These are phyloP conservation scores for Diaporthe sp. DNA, from an alignment of 2,329 filamentous ascomycete genomes.

Conservation along the genomic window DNA sequence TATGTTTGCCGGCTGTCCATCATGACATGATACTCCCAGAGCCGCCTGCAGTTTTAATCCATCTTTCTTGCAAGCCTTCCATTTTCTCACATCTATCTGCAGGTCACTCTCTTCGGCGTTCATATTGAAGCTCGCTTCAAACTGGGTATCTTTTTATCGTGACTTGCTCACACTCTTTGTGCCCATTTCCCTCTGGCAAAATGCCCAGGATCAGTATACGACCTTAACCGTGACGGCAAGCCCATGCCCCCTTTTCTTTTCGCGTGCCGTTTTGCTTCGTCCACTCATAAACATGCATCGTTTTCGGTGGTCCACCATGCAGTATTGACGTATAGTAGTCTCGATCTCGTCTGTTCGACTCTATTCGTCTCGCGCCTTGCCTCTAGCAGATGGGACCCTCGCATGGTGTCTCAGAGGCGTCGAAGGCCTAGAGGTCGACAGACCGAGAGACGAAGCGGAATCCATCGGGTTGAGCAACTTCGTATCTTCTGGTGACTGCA, in stretches of 20 bases:
- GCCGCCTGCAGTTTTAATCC: neutral
- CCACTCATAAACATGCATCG: neutral
- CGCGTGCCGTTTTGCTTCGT: neutral
- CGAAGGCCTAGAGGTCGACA: slow-evolving; percentile 62
- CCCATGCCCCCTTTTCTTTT: neutral
- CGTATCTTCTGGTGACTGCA: slow-evolving; percentile 47
- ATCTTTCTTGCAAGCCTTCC: neutral
- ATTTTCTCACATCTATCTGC: neutral
- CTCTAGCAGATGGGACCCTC: slow-evolving; percentile 53
- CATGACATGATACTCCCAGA: neutral
- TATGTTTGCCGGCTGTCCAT: neutral
- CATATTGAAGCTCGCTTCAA: neutral
- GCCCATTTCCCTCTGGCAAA: neutral
- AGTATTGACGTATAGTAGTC: neutral
- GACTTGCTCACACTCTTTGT: neutral
- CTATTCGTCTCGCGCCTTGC: slow-evolving; percentile 56
- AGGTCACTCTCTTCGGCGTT: neutral
- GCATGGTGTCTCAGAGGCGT: slow-evolving; percentile 58
- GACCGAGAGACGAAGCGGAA: slow-evolving; percentile 51
- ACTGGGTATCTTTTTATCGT: slow-evolving; percentile 23
- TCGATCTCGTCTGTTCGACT: neutral
- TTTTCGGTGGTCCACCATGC: neutral
- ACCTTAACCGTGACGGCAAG: neutral
- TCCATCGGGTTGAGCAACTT: slow-evolving; percentile 59
- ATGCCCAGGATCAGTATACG: neutral